Evolutionary conservation across 352 stramenopile genomes (phyloP).

Genomic region (Globisporangium cederbergense): DNA sequence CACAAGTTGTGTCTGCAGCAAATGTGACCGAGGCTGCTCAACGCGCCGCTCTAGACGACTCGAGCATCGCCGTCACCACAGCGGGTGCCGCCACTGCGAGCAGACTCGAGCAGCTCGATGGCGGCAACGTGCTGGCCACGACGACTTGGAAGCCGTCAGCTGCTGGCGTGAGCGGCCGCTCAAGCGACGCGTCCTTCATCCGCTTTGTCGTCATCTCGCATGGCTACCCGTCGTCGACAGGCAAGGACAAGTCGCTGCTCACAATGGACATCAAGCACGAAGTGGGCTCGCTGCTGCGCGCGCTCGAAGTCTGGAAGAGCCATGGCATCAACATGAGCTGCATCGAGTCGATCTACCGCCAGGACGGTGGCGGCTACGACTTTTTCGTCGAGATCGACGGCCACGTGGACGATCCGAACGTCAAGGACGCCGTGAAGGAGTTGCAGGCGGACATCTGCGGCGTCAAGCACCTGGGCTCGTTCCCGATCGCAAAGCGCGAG

Average conservation of each 20-base stretch:
- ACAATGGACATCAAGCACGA: conserved; percentile 87
- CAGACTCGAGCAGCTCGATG: conserved; percentile 49
- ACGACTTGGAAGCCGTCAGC: conserved; percentile 31
- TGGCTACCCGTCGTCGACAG: conserved; percentile 53
- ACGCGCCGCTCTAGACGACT: conserved; percentile 30
- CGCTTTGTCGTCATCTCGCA: conserved; percentile 79
- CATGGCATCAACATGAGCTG: conserved; percentile 81
- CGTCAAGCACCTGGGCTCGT: conserved; percentile 80
- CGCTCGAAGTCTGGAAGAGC: conserved; percentile 79
- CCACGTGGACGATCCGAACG: conserved; percentile 68
- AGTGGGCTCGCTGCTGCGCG: conserved; percentile 77
- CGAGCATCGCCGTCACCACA: conserved; percentile 58
- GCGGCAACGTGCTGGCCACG: conserved; percentile 42
- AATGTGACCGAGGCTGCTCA: conserved; percentile 65
- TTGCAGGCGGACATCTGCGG: conserved; percentile 49
- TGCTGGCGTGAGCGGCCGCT: conserved; percentile 4
- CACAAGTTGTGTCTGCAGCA: conserved; percentile 54
- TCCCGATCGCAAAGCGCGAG: conserved; percentile 54
- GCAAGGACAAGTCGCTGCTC: conserved; percentile 80
- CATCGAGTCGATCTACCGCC: conserved; percentile 84
- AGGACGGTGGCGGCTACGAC: conserved; percentile 69
- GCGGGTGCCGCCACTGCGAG: conserved; percentile 35
- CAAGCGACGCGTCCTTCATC: conserved; percentile 43
- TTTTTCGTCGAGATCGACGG: conserved; percentile 86
- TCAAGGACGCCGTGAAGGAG: conserved; percentile 49